Conservation (phyloP, 192 early-diverging fungal genomes). For the Rhizophagus sp. region DNA sequence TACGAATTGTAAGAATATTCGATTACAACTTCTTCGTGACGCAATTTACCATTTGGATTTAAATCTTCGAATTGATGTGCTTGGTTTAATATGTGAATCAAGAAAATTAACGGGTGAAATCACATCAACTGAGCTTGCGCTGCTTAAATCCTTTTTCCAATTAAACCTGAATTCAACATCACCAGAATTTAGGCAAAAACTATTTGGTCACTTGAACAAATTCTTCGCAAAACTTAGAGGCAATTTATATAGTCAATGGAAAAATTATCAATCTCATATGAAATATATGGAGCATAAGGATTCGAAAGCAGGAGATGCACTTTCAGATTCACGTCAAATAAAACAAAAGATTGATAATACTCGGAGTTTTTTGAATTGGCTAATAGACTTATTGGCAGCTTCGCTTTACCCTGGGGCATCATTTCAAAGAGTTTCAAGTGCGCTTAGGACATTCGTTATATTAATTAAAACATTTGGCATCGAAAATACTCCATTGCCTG, state of each 20-base stretch:
- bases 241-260: constrained; percentile 45
- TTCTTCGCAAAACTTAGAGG: constrained; percentile 63
- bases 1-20: constrained; percentile 36
- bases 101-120: constrained; percentile 65
- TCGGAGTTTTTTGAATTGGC: constrained; percentile 60
- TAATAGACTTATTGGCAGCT: constrained; percentile 54
- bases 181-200: constrained; percentile 82
- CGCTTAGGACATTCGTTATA: constrained; percentile 53
- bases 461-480: constrained; percentile 59
- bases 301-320: constrained; percentile 30
- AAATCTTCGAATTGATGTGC: constrained; percentile 73
- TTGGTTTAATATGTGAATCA: constrained; percentile 82
- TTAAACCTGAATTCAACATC: constrained; percentile 72
- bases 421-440: constrained; percentile 67
- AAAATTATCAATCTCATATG: constrained; percentile 36
- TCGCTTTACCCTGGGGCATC: constrained; percentile 76
- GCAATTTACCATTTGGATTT: constrained; percentile 73
- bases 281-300: constrained; percentile 32
- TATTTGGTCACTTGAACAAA: constrained; percentile 59
- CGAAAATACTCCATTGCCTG: constrained; percentile 45
- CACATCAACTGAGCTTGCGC: constrained; percentile 58
- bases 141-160: constrained; percentile 67
- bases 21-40: constrained; percentile 49
- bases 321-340: constrained; percentile 27
- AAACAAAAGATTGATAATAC: constrained; percentile 46